Evolutionary conservation across 345 rosid species (phyloP).

Genomic region (Sapria himalayana): DNA sequence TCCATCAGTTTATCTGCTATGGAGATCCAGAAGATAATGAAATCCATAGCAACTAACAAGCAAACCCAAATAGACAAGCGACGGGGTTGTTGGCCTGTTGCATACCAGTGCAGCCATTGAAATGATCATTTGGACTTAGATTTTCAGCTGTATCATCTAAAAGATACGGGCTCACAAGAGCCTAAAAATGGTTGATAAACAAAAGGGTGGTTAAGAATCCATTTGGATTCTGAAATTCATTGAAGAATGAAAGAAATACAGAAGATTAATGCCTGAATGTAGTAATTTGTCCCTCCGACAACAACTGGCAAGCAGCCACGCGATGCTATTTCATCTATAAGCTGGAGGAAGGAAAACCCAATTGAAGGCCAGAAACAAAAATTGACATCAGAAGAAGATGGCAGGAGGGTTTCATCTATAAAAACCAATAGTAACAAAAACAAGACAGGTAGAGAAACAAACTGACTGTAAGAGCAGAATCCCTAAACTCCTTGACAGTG

Average conservation of each 20-base stretch:
- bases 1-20: constrained; percentile 21
- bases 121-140: constrained; percentile 13
- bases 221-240: neutral
- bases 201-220: neutral
- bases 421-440: neutral
- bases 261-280: constrained; percentile 47
- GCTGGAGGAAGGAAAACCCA: constrained; percentile 22
- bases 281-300: constrained; percentile 88
- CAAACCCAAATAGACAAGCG: constrained; percentile 4
- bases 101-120: constrained; percentile 26
- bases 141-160: constrained; percentile 37
- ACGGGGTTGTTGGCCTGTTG: neutral
- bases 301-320: constrained; percentile 60
- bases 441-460: neutral
- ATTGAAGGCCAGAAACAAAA: constrained; percentile 5
- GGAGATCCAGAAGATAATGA: neutral
- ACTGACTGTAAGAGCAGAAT: constrained; percentile 56
- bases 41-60: neutral
- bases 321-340: constrained; percentile 43
- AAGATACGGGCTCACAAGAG: constrained; percentile 70
- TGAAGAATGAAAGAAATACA: constrained; percentile 1
- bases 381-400: neutral
- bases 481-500: constrained; percentile 62
- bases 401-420: neutral
- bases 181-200: constrained; percentile 17